These are phyloP conservation scores for Umbilicus rupestris DNA, from an alignment of 164 flowering plant genomes.

Conservation along the genomic window DNA sequence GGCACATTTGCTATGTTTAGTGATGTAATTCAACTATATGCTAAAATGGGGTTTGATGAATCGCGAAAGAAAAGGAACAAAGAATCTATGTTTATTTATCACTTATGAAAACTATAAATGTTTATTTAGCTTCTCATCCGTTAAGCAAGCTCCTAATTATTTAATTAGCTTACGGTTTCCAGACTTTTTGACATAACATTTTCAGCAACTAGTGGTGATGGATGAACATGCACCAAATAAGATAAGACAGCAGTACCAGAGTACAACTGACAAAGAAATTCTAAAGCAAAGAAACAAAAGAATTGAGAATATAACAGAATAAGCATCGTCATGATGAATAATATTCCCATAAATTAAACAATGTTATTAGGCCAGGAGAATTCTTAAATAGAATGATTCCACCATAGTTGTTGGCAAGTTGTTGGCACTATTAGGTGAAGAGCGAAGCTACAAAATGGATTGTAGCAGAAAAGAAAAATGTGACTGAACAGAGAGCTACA, in stretches of 20 bases:
- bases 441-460: conserved; percentile 2
- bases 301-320: not conserved
- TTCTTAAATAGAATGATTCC: not conserved
- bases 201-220: no score
- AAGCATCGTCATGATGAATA: not conserved
- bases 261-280: not conserved
- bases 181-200: no score
- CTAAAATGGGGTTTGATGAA: no score
- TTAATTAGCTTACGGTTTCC: no score
- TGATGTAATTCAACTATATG: no score
- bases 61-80: no score
- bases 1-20: no score
- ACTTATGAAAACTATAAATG: no score
- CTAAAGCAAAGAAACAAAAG: not conserved
- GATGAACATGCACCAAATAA: not conserved
- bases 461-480: not conserved
- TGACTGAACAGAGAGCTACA: not conserved
- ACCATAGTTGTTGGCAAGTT: conserved; percentile 7
- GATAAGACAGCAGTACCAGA: not conserved
- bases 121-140: no score
- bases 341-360: not conserved
- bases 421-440: not conserved
- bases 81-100: no score
- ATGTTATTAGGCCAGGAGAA: not conserved
- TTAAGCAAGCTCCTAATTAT: no score